Evolutionary conservation across 495 filamentous ascomycete species (phyloP).

Genomic region (Parmelia sp.): DNA sequence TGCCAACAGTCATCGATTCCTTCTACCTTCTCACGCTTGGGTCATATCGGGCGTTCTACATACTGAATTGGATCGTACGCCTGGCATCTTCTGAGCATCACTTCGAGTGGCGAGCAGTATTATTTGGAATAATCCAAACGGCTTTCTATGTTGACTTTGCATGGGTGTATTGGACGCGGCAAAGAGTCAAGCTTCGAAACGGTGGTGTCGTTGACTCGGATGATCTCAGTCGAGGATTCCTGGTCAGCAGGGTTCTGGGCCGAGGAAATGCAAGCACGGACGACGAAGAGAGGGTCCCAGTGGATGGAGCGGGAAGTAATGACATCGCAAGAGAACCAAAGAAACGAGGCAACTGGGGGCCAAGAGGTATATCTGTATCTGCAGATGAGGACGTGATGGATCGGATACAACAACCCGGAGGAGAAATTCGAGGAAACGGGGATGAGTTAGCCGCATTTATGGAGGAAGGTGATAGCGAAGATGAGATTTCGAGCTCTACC

Average conservation of each 20-base stretch:
- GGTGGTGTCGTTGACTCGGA: constrained; percentile 92
- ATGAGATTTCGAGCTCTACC: constrained; percentile 10
- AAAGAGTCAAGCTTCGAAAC: constrained; percentile 86
- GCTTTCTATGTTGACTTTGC: constrained; percentile 89
- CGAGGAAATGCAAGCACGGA: constrained; percentile 37
- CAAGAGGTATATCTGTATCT: constrained; percentile 69
- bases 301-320: constrained; percentile 23
- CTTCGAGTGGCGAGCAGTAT: constrained; percentile 64
- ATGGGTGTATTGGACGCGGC: constrained; percentile 92
- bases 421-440: constrained; percentile 10
- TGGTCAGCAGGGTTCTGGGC: constrained; percentile 48
- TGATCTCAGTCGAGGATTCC: constrained; percentile 75
- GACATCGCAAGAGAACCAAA: constrained; percentile 24
- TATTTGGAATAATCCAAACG: constrained; percentile 88
- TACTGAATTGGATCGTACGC: constrained; percentile 83
- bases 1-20: constrained; percentile 92
- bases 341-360: constrained; percentile 59
- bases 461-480: constrained; percentile 24
- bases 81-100: constrained; percentile 49
- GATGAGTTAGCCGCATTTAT: constrained; percentile 28
- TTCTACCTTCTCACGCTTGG: constrained; percentile 88
- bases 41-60: constrained; percentile 83
- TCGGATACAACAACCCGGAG: constrained; percentile 13
- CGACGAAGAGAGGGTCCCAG: constrained; percentile 32
- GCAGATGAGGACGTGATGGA: constrained; percentile 69